Percentiles rank a stretch among this genome's conserved stretches.
phyloP scores from a whole-genome alignment of 23 red algal species.

The Gracilariopsis chorda region DNA sequence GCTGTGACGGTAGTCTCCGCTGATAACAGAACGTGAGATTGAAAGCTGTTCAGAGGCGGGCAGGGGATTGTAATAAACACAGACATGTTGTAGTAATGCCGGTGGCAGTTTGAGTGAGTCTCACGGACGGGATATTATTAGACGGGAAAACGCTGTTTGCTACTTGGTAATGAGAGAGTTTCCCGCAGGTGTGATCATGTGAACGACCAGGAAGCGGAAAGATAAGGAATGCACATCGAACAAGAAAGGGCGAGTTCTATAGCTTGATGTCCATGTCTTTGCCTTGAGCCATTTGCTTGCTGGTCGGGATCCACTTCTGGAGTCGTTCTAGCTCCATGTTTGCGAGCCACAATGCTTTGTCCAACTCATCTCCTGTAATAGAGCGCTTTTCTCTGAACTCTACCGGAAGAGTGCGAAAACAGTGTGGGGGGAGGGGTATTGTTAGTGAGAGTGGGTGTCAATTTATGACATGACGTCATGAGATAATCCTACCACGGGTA shows the following conservation, averaged over 20 bases:
- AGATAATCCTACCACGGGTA: background rate
- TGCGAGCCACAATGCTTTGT: slow-evolving; percentile 57
- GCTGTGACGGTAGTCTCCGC: no score
- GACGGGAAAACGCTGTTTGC: no score
- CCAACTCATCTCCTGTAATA: slow-evolving; percentile 23
- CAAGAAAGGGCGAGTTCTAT: background rate
- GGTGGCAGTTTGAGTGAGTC: no score
- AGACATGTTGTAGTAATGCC: no score
- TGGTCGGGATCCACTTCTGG: slow-evolving; percentile 44
- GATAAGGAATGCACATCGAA: no score
- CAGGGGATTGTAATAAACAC: no score
- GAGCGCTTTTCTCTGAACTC: slow-evolving; percentile 55
- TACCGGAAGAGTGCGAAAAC: background rate
- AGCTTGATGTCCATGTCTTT: slow-evolving; percentile 57
- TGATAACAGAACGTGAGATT: no score
- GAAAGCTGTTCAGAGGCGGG: no score
- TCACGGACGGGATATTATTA: no score
- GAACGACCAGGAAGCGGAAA: no score
- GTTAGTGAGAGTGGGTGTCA: background rate
- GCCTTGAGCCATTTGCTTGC: slow-evolving; percentile 42
- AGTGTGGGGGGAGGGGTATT: background rate
- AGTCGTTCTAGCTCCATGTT: slow-evolving; percentile 56
- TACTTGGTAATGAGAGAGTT: no score
- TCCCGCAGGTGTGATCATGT: no score
- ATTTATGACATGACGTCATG: background rate